Base-by-base conservation (phyloP, 2,329 filamentous ascomycete genomes). In the Aureobasidium melanogenum region DNA sequence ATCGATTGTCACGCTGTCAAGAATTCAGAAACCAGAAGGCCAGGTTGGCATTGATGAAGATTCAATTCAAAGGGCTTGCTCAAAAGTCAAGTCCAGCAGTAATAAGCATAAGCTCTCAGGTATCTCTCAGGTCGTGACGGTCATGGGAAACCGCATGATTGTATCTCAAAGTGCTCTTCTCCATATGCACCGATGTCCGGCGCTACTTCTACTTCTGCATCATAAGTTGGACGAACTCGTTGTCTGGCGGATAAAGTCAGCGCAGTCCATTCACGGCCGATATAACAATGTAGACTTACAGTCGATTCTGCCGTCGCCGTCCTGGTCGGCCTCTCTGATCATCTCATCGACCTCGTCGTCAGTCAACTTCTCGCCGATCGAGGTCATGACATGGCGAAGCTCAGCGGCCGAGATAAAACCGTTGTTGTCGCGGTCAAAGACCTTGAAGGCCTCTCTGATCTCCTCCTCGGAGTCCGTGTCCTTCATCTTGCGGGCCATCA, bases 331-430 rank as follows among this genome's bases (percentile, higher is more conserved):
- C 75, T 85, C 81, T 69, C 80, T 74, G 70, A 87, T 82, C 83
- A 86, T 86, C 75, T 85, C 82, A 64, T 85, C 82, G 63, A 86
- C 81, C 75, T 87, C 82, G 46, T 82, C 81, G 66, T 86, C 82
- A 54, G 82, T 84, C 71, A 86, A 73, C 71, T 84, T 82, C 77
- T 87, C 84, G 66, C 84, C 84, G 60, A 86, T 82, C 26, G 80
- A 82, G 66, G 81, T 83, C 81, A 87, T 84, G 72, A 86, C 82
- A 67, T 82, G 79, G 66, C 81, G 78, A 66, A 87, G 76, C 73
- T 86, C 84, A 55, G 82, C 81, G 58, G 82, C 79, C 30, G 81
- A 83, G 73, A 87, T 87, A 71, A 84, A 85, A 66, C 84, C 84
- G 70, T 83, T 85, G 73, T 82, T 82, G 69, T 87, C 84, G 69